A percentile compares a stretch with the other conserved stretches of the same genome.
Evolutionary conservation across 768 basidiomycete species (phyloP).

Genomic region (Melanogaster broomeanus): DNA sequence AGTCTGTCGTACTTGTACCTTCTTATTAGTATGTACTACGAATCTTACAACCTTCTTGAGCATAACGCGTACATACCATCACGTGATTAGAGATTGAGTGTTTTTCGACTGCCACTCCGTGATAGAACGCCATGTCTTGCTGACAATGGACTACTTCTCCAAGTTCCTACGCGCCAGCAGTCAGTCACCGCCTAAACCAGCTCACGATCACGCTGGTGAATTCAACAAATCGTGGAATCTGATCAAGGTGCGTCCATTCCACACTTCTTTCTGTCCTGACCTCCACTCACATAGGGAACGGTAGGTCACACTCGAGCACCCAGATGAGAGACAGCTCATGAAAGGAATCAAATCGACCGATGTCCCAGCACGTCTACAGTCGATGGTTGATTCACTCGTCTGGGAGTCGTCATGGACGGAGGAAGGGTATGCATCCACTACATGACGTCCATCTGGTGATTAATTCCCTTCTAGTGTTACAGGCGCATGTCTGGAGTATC

Average conservation of each 20-base stretch:
- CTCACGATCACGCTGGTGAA: slow-evolving; percentile 68
- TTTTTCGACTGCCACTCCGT: not conserved
- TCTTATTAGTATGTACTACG: too few species aligned
- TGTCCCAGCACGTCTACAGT: slow-evolving; percentile 73
- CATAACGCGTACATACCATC: too few species aligned
- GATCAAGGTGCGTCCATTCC: slow-evolving; percentile 60
- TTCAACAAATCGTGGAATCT: slow-evolving; percentile 76
- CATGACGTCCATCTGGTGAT: slow-evolving; percentile 1
- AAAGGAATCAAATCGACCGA: slow-evolving; percentile 81
- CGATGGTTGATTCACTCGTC: slow-evolving; percentile 84
- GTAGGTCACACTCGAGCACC: slow-evolving; percentile 81
- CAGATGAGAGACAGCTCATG: slow-evolving; percentile 86
- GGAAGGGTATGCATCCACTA: slow-evolving; percentile 62
- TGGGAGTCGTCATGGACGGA: slow-evolving; percentile 84
- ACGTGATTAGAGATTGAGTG: not conserved
- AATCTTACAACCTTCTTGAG: too few species aligned
- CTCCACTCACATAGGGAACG: slow-evolving; percentile 9
- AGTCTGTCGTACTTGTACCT: too few species aligned
- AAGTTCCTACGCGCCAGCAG: slow-evolving; percentile 60
- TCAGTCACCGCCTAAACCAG: slow-evolving; percentile 47
- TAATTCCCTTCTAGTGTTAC: slow-evolving; percentile 57
- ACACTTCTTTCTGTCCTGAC: not conserved
- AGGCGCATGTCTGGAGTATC: slow-evolving; percentile 88
- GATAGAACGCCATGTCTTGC: not conserved
- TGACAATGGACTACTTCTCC: slow-evolving; percentile 80